phyloP scores from a whole-genome alignment of 2,329 filamentous ascomycete species.

The Geosmithia morbida region DNA sequence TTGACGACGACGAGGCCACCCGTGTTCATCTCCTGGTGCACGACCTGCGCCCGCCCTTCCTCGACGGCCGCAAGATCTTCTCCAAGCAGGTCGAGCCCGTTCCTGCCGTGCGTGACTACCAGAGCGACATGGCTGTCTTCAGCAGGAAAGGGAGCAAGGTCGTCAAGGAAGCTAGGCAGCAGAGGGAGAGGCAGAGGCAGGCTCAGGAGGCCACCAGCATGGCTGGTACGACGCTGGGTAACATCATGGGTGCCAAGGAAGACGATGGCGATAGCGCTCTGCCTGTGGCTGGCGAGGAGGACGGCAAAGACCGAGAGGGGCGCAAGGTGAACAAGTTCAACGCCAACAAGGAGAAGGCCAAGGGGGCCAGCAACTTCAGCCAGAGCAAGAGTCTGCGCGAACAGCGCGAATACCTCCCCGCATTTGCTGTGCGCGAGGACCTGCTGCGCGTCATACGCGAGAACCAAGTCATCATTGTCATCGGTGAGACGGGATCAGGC shows the following conservation, averaged over 20 bases:
- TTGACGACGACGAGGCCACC: slow-evolving; percentile 82
- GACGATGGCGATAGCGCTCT: slow-evolving; percentile 84
- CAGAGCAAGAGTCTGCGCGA: slow-evolving; percentile 81
- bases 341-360: slow-evolving; percentile 74
- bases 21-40: slow-evolving; percentile 86
- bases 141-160: slow-evolving; percentile 89
- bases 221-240: slow-evolving; percentile 82
- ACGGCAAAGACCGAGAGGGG: slow-evolving; percentile 30
- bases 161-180: slow-evolving; percentile 80
- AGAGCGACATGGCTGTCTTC: slow-evolving; percentile 98
- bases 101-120: slow-evolving; percentile 78
- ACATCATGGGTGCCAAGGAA: slow-evolving; percentile 90
- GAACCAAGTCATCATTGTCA: slow-evolving; percentile 93
- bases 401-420: slow-evolving; percentile 84
- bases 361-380: slow-evolving; percentile 82
- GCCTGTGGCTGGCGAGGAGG: slow-evolving; percentile 59
- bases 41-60: slow-evolving; percentile 83
- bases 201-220: slow-evolving; percentile 90
- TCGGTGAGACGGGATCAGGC: slow-evolving; percentile 92
- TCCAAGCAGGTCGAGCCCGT: slow-evolving; percentile 95
- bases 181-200: slow-evolving; percentile 85
- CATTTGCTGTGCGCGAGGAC: slow-evolving; percentile 92
- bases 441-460: slow-evolving; percentile 83
- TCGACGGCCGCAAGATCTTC: slow-evolving; percentile 90
- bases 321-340: slow-evolving; percentile 59